phyloP scores from a whole-genome alignment of 176 grass and related monocot genomes.

The Echinochloa phyllopogon region DNA sequence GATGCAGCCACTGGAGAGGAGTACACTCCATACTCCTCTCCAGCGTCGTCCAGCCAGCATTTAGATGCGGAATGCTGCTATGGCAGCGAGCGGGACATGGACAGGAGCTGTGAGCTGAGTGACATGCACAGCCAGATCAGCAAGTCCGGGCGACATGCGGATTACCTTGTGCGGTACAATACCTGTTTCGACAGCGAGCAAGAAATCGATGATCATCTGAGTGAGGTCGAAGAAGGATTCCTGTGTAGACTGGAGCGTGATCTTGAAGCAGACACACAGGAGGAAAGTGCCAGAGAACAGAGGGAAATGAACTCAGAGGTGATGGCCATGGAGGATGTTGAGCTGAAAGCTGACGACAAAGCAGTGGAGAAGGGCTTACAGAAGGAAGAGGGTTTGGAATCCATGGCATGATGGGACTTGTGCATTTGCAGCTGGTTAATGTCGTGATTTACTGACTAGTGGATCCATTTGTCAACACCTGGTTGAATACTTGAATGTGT shows the following conservation, averaged over 20 bases:
- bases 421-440: conserved; percentile 11
- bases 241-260: conserved; percentile 58
- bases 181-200: conserved; percentile 64
- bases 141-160: conserved; percentile 48
- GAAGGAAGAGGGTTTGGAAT: conserved; percentile 27
- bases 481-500: conserved; percentile 43
- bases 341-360: conserved; percentile 24
- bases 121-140: conserved; percentile 59
- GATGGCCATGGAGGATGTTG: conserved; percentile 28
- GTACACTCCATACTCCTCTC: conserved; percentile 72
- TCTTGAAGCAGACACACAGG: conserved; percentile 18
- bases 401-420: conserved; percentile 3
- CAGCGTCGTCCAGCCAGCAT: conserved; percentile 48
- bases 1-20: conserved; percentile 54
- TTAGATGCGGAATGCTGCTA: conserved; percentile 40
- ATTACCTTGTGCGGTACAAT: conserved; percentile 57
- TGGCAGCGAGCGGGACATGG: conserved; percentile 48
- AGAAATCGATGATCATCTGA: conserved; percentile 49
- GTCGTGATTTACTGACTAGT: conserved; percentile 23
- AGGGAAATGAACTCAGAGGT: background rate
- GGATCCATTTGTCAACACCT: conserved; percentile 49
- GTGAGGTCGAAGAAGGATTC: conserved; percentile 64
- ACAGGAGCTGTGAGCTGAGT: conserved; percentile 58
- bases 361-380: conserved; percentile 16
- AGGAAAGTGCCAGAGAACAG: conserved; percentile 34